phyloP scores from a whole-genome alignment of 2,329 filamentous ascomycete genomes.

The Mariannaea elegans region DNA sequence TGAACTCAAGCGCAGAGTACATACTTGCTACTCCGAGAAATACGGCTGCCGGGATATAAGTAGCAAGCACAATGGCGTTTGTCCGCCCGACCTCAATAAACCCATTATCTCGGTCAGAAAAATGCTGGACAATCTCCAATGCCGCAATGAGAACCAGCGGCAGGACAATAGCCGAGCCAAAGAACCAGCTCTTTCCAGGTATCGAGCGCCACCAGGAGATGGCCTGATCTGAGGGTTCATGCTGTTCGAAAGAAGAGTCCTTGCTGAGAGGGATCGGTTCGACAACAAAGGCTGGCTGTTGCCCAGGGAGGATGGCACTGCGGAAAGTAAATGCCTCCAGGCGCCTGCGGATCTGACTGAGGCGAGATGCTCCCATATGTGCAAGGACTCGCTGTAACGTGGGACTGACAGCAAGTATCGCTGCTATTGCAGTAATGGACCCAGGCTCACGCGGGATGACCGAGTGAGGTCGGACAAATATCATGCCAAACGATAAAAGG shows the following conservation, averaged over 20 bases:
- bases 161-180: constrained; percentile 35
- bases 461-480: constrained; percentile 24
- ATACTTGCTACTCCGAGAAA: constrained; percentile 31
- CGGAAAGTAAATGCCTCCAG: constrained; percentile 22
- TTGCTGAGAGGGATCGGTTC: constrained; percentile 21
- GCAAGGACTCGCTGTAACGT: constrained; percentile 18
- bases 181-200: constrained; percentile 33
- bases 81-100: constrained; percentile 29
- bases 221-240: constrained; percentile 4
- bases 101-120: constrained; percentile 38
- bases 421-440: constrained; percentile 22
- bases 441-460: constrained; percentile 26
- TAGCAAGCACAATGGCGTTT: constrained; percentile 37
- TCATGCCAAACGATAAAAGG: constrained; percentile 21
- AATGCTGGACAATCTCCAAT: constrained; percentile 35
- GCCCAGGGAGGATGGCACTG: constrained; percentile 10
- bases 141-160: constrained; percentile 32
- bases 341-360: constrained; percentile 23
- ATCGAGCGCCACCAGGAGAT: constrained; percentile 35
- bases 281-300: constrained; percentile 18
- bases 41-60: constrained; percentile 39
- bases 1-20: constrained; percentile 33
- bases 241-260: constrained; percentile 5
- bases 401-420: constrained; percentile 25
- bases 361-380: constrained; percentile 16